Evolutionary conservation across 768 basidiomycete genomes (phyloP).

Genomic region (Suillus hirtellus): DNA sequence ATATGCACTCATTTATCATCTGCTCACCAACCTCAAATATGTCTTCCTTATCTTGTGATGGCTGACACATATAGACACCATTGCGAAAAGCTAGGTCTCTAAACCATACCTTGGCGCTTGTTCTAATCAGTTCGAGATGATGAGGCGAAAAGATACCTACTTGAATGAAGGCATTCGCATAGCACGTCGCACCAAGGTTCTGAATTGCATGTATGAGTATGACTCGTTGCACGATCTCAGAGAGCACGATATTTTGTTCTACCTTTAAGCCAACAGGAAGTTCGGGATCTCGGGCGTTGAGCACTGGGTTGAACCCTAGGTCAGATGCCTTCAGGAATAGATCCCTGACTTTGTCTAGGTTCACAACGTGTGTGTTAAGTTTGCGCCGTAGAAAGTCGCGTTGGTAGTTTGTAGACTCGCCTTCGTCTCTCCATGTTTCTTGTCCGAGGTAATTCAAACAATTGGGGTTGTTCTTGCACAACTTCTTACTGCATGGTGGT

Average conservation of each 20-base stretch:
- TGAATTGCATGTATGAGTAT: constrained; percentile 30
- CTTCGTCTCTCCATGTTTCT: constrained; percentile 75
- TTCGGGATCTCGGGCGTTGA: constrained; percentile 48
- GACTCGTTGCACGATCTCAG: constrained; percentile 6
- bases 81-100: constrained; percentile 78
- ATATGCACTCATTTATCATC: background rate
- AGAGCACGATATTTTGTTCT: constrained; percentile 6
- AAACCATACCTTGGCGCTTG: constrained; percentile 76
- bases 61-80: constrained; percentile 79
- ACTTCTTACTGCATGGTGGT: constrained; percentile 55
- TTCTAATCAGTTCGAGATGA: constrained; percentile 12
- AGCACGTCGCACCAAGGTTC: constrained; percentile 98
- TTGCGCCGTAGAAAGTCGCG: constrained; percentile 11
- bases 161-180: constrained; percentile 94
- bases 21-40: constrained; percentile 41
- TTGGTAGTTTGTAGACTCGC: constrained; percentile 36
- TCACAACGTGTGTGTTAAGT: constrained; percentile 18
- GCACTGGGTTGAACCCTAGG: constrained; percentile 56
- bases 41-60: constrained; percentile 48
- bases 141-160: constrained; percentile 37
- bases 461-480: constrained; percentile 75
- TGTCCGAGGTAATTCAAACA: constrained; percentile 90
- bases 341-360: constrained; percentile 49
- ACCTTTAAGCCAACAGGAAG: constrained; percentile 81
- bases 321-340: constrained; percentile 53